Evolutionary conservation across 805 yeast genomes (phyloP), one percentile per base, ranked within the genome.

Genomic region (Metschnikowia reukaufii): DNA sequence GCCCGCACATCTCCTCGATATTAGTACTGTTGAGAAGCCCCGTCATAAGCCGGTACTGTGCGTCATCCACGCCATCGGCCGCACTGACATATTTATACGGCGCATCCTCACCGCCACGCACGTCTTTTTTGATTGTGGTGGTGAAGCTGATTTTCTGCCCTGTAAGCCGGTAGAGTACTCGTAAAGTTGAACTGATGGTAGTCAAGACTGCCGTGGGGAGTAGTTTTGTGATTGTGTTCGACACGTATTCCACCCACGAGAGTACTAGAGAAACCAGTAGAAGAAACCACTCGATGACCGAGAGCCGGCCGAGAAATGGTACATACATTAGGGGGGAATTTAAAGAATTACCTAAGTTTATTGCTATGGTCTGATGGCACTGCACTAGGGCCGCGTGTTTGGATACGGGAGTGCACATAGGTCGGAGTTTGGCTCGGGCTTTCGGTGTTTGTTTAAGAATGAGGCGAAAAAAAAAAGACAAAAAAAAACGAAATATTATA

Each of bases 1-100:
- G 50, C 1, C 57, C 65, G 48, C 90, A 85, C 72, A 91, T 81
- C 39, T 83, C 83, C 41, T 77, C 79, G 50, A 91, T 81, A 38
- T 73, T 70, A 4, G 67, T 63, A 15, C 86, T 79, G 36, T 70
- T 66, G 44, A 79, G 62, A 27, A 84, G 50, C 15, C 57, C 64
- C 5, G 62, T 59, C 71, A 72, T 68, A 15, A 60, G 52, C 10
- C 59, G 56, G 51, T 68, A 65, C 30, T 52, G 56, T 13, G 58
- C 59, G 15, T 52, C 54, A 35, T 55, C 53, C 15, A 61, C 49
- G 10, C 50, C 55, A 8, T 40, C 49, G 10, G 56, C 46, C n/a
- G 58, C 50, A 21, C 58, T 47, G 42, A 61, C 53, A 47, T 63
- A 64, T 35, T 56, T 59, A 49, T 64, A 68, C 9, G 47, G 42